Evolutionary conservation across 192 early-diverging fungal genomes (phyloP).

Genomic region (Allomyces macrogynus): DNA sequence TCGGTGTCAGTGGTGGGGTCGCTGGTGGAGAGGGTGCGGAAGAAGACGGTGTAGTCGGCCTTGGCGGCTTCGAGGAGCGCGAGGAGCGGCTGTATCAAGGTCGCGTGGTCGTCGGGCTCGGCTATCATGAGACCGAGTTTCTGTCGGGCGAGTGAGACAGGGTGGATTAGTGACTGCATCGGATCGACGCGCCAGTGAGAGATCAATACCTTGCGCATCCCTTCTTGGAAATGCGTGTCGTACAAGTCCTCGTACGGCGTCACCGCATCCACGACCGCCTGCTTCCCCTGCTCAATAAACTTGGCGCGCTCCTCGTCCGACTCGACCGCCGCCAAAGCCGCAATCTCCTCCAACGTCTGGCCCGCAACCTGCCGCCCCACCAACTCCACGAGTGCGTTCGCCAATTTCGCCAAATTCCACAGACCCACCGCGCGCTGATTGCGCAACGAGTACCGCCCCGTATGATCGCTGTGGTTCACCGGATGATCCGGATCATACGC

Average conservation of each 20-base stretch:
- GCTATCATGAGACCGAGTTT: conserved; percentile 16
- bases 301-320: conserved; percentile 5
- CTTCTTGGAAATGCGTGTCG: conserved; percentile 18
- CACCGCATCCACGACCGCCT: conserved; percentile 23
- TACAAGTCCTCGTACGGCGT: conserved; percentile 28
- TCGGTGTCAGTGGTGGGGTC: conserved; percentile 4
- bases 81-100: conserved; percentile 41
- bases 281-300: conserved; percentile 15
- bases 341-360: conserved; percentile 18
- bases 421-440: conserved; percentile 60
- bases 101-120: conserved; percentile 23
- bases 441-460: conserved; percentile 52
- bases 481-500: conserved; percentile 56
- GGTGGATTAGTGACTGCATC: no score
- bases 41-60: conserved; percentile 57
- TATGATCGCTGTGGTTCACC: conserved; percentile 57
- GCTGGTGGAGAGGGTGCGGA: conserved; percentile 40
- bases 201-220: conserved; percentile 51
- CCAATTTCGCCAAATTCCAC: conserved; percentile 61
- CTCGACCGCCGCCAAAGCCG: conserved; percentile 3
- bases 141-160: neutral
- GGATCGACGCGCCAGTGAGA: neutral
- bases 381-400: conserved; percentile 37
- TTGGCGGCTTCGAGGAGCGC: conserved; percentile 35
- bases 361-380: conserved; percentile 27